phyloP scores from a whole-genome alignment of 2,329 filamentous ascomycete species.

The Hyphodiscus sp. region DNA sequence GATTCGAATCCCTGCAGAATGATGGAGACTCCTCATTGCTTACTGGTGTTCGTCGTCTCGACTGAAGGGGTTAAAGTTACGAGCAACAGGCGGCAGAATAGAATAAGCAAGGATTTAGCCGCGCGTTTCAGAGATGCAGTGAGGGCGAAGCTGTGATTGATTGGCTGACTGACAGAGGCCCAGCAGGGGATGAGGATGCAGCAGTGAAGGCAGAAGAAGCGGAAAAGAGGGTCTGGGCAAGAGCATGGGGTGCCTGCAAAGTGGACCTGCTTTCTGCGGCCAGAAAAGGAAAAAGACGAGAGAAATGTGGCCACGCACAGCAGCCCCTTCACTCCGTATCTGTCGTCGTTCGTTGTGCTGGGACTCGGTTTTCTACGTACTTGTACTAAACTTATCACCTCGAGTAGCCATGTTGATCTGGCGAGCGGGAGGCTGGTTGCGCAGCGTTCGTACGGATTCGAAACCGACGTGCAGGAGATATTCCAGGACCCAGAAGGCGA shows the following conservation, averaged over 20 bases:
- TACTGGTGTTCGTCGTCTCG: not conserved
- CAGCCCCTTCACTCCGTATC: not conserved
- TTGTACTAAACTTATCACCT: too few species aligned
- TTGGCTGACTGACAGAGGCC: too few species aligned
- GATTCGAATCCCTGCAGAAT: not conserved
- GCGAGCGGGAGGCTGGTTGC: too few species aligned
- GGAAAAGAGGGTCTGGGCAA: not conserved
- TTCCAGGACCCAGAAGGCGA: not conserved
- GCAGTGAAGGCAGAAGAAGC: not conserved
- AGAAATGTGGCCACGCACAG: too few species aligned
- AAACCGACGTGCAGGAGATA: not conserved
- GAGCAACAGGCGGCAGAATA: not conserved
- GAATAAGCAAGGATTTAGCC: not conserved
- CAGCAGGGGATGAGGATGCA: not conserved
- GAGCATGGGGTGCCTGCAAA: not conserved
- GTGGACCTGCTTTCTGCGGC: not conserved
- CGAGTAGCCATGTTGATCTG: too few species aligned
- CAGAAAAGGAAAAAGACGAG: not conserved
- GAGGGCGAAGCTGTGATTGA: not conserved
- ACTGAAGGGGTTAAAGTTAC: not conserved
- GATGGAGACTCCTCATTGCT: not conserved
- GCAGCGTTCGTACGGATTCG: too few species aligned
- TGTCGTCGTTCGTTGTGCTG: not conserved
- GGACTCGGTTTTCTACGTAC: too few species aligned
- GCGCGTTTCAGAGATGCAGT: not conserved